phyloP scores from a whole-genome alignment of 495 filamentous ascomycete genomes.

The Patellaria atrata region DNA sequence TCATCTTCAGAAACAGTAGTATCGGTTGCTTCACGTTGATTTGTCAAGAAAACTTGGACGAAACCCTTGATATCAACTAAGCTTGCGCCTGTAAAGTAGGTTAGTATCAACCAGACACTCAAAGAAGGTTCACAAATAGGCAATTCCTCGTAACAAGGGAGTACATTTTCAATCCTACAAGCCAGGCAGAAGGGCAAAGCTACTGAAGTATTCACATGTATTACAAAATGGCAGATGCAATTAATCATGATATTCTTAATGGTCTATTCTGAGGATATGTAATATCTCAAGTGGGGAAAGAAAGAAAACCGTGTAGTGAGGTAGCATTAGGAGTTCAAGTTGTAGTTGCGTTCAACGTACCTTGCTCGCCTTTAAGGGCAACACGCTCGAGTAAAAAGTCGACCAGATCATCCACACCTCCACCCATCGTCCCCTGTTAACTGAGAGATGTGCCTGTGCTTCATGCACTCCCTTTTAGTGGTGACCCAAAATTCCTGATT shows the following conservation, averaged over 20 bases:
- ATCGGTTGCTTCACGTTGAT: neutral
- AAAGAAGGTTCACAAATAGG: conserved; percentile 1
- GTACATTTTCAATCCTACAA: neutral
- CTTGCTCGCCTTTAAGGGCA: conserved; percentile 51
- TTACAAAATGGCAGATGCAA: neutral
- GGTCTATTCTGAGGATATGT: neutral
- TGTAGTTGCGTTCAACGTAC: conserved; percentile 34
- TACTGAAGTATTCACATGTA: neutral
- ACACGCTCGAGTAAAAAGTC: conserved; percentile 58
- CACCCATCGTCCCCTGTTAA: conserved; percentile 38
- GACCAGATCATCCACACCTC: conserved; percentile 53
- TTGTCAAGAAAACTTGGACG: conserved; percentile 9
- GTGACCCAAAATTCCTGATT: no score
- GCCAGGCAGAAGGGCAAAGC: neutral
- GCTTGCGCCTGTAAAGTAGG: conserved; percentile 10
- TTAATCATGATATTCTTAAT: neutral
- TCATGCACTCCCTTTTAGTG: no score
- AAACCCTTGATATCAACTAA: conserved; percentile 15
- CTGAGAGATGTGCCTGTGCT: no score
- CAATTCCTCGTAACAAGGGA: neutral
- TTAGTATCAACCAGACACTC: conserved; percentile 5
- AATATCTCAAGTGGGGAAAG: neutral
- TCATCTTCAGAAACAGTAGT: conserved; percentile 1
- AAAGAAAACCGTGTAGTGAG: neutral
- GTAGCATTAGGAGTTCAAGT: neutral